Evolutionary conservation across 176 grass and related monocot genomes (phyloP), one percentile per base, ranked within the genome.

Genomic region (Raddia distichophylla): DNA sequence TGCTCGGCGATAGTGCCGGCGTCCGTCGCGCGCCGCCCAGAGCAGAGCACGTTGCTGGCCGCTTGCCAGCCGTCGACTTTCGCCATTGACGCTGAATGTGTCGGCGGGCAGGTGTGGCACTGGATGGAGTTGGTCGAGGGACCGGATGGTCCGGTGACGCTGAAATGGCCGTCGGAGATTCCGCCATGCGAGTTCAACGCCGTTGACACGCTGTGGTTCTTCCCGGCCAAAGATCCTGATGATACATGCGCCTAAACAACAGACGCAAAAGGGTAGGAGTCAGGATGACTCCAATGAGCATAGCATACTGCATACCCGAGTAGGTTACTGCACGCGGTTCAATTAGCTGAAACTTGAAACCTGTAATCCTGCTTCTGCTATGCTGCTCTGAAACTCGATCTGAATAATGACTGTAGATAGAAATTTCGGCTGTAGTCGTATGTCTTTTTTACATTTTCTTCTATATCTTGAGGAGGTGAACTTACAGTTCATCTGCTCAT

Each of bases 141-240:
- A 13, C 32, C 43, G 9, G 77, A 61, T n/a, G 63, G 49, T 63
- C 64, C 49, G 64, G 20, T 81, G 6, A 77, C 16, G 37, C 18
- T 85, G 64, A 40, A 1, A 5, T 85, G 62, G 82, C 85, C 81
- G 77, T 76, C 58, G 14, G 73, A 85, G 82, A 27, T 27, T 27
- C 22, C 78, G 3, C 87, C 85, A 34, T 55, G 87, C 37, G 14
- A 16, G 49, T 81, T 85, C 77, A 33, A 56, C 5, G 13, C 13
- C 9, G 87, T 77, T 18, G 82, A 85, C 71, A 80, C 87, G 10
- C 81, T 89, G 77, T 89, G 87, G 87, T 89, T 89, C 82, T 85
- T 89, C 87, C 87, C 87, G 2, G 77, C 34, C 55, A 70, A 71
- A 49, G 87, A 89, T 85, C 55, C 44, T 17, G 73, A 74, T 48